Percentiles rank a stretch among this genome's conserved stretches.
Evolutionary conservation across 495 filamentous ascomycete genomes (phyloP).

Genomic region (Chaetomium tenue): DNA sequence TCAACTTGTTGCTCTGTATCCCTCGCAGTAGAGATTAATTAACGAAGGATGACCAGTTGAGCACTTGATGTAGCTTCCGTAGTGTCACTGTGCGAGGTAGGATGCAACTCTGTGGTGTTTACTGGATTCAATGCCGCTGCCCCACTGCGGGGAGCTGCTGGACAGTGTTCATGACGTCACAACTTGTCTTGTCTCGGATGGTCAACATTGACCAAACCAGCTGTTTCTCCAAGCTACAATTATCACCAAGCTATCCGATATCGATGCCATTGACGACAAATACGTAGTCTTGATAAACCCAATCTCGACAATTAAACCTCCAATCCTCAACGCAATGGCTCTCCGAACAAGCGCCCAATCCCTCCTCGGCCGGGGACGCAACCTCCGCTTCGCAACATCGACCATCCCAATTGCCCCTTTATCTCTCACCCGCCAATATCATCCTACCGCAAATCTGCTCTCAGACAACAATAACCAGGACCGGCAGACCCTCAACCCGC

Average conservation of each 20-base stretch:
- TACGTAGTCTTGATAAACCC: background rate
- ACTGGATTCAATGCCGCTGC: background rate
- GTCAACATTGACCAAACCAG: background rate
- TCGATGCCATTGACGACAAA: background rate
- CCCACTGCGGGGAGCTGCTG: slow-evolving; percentile 4
- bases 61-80: too few relatives aligned
- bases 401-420: background rate
- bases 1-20: too few relatives aligned
- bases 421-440: slow-evolving; percentile 16
- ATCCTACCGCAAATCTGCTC: slow-evolving; percentile 22
- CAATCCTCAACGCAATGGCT: slow-evolving; percentile 3
- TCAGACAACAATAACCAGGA: slow-evolving; percentile 45
- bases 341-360: slow-evolving; percentile 4
- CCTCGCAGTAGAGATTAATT: too few relatives aligned
- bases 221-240: background rate
- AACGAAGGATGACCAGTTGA: too few relatives aligned
- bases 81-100: background rate
- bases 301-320: background rate
- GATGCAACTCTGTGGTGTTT: background rate
- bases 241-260: background rate
- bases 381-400: background rate
- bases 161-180: slow-evolving; percentile 24
- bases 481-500: slow-evolving; percentile 44
- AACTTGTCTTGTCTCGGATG: background rate
- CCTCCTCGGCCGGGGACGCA: background rate